These are phyloP conservation scores for Geotrichum fermentans DNA, from an alignment of 1,139 yeast genomes.

Conservation along the genomic window DNA sequence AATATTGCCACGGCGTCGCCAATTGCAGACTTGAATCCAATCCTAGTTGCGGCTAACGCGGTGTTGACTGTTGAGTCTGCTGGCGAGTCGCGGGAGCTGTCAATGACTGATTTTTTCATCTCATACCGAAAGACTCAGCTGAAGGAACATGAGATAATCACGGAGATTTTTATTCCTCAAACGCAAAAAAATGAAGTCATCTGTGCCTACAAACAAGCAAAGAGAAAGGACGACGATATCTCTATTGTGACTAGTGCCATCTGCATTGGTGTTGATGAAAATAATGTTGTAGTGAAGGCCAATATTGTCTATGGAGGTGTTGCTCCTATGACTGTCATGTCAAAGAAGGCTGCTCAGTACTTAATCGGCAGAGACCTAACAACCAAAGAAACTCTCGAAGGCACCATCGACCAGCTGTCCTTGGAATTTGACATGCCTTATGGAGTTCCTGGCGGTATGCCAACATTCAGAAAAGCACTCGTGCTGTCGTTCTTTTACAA, in stretches of 20 bases:
- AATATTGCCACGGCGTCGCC: slow-evolving; percentile 49
- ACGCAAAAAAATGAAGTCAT: slow-evolving; percentile 38
- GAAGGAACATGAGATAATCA: slow-evolving; percentile 37
- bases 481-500: slow-evolving; percentile 44
- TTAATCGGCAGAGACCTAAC: slow-evolving; percentile 33
- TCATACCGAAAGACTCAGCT: slow-evolving; percentile 43
- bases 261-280: slow-evolving; percentile 27
- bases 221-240: slow-evolving; percentile 47
- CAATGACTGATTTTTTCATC: slow-evolving; percentile 42
- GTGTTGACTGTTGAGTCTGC: slow-evolving; percentile 38
- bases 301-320: slow-evolving; percentile 45
- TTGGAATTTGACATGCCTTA: slow-evolving; percentile 40
- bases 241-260: slow-evolving; percentile 45
- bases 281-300: slow-evolving; percentile 29
- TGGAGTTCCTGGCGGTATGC: slow-evolving; percentile 48
- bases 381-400: slow-evolving; percentile 30
- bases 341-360: slow-evolving; percentile 35
- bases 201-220: slow-evolving; percentile 43
- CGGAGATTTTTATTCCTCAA: slow-evolving; percentile 41
- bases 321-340: slow-evolving; percentile 43
- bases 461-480: slow-evolving; percentile 41
- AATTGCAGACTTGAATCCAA: slow-evolving; percentile 45
- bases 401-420: slow-evolving; percentile 33
- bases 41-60: slow-evolving; percentile 42
- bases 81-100: slow-evolving; percentile 28